These are phyloP conservation scores for Yamadazyma triangularis DNA, from an alignment of 1,139 yeast genomes.

Conservation along the genomic window DNA sequence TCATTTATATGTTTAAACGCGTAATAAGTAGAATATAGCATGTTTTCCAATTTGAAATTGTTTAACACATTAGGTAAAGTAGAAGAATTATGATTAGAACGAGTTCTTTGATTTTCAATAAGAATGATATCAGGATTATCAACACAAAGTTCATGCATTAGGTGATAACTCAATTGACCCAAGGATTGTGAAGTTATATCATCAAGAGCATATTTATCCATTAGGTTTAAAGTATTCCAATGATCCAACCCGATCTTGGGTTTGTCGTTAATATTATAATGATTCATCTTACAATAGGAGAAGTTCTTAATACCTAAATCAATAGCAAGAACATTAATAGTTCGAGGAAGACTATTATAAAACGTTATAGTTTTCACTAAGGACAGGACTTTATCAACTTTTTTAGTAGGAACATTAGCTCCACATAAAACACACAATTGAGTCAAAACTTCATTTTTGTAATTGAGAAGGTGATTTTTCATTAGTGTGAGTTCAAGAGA, in stretches of 20 bases:
- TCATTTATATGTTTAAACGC: constrained; percentile 9
- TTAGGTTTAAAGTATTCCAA: constrained; percentile 30
- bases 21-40: constrained; percentile 22
- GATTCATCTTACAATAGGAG: constrained; percentile 27
- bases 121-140: constrained; percentile 16
- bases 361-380: constrained; percentile 19
- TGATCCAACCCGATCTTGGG: constrained; percentile 6
- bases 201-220: constrained; percentile 8
- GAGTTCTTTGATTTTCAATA: constrained; percentile 38
- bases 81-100: constrained; percentile 26
- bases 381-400: constrained; percentile 21
- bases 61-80: constrained; percentile 37
- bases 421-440: constrained; percentile 36
- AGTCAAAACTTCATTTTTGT: constrained; percentile 15
- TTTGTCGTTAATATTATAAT: constrained; percentile 9
- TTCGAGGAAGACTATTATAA: constrained; percentile 11
- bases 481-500: no score
- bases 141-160: constrained; percentile 15
- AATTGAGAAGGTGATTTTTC: no score
- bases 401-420: constrained; percentile 21
- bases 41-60: constrained; percentile 33
- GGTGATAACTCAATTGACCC: constrained; percentile 17
- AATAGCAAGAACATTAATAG: constrained; percentile 22
- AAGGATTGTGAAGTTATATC: constrained; percentile 1
- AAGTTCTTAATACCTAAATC: constrained; percentile 43